Base-by-base conservation (phyloP, 345 rosid species). In the Citrus maxima region DNA sequence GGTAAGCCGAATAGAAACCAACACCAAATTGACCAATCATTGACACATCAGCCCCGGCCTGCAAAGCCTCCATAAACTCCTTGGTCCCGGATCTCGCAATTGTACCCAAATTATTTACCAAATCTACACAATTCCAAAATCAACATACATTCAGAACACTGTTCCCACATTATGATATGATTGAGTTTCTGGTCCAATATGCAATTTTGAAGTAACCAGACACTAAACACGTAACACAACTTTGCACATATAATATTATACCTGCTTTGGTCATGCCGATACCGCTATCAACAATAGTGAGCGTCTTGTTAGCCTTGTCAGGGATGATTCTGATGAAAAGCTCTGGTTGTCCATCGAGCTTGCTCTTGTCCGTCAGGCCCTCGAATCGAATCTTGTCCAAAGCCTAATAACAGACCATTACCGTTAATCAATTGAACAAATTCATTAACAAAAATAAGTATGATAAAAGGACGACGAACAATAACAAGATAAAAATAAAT, bases 21-120 rank as follows among this genome's bases (percentile, higher is more conserved):
- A 94, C 98, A 77, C 94, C 98, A 19, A 94, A 94, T 40, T 94
- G 98, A 13, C 98, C 97, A 25, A 94, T 94, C 98, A 94, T 94
- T 77, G 97, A 92, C 21, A 94, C 97, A 71, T 94, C 97, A n/a
- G 97, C 98, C 0, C 98, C 98, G 35, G 95, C 95, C 80, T 90
- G 94, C 72, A 94, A 74, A 8, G 98, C 98, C 76, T 94, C 97
- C 98, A 94, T 94, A 64, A 94, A 92, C 34, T 94, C 98, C 83
- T 92, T 94, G 55, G 98, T 94, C 21, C 98, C 98, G 24, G 98
- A 94, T 80, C 97, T 88, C 21, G 98, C 97, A 76, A 94, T 94
- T 0, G 98, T 94, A 46, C 98, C 98, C 93, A 94, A 81, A 67
- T 92, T 94, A 74, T 94, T 94, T 80, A 94, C 97, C 86, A 94